Conservation (phyloP, 2,329 filamentous ascomycete genomes). For the Penicillium sp. region DNA sequence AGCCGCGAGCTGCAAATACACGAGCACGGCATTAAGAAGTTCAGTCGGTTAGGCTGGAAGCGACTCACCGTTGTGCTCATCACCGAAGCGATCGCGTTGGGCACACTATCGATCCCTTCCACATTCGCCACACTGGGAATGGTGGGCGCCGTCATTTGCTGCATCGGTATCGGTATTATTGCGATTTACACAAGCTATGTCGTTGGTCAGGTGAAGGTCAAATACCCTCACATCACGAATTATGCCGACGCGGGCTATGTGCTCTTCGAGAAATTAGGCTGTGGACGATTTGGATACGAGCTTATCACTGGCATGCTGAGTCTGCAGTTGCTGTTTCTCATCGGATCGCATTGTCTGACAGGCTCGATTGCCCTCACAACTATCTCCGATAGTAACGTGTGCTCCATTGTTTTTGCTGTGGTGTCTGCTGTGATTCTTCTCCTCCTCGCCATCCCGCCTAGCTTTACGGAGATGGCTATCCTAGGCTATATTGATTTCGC, state of each 20-base stretch:
- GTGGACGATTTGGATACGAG: conserved; percentile 1
- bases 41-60: background rate
- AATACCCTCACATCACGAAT: background rate
- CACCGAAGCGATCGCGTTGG: background rate
- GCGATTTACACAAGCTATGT: conserved; percentile 1
- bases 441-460: background rate
- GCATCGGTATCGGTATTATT: background rate
- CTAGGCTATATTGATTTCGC: background rate
- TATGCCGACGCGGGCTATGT: background rate
- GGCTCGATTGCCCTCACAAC: background rate
- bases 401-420: background rate
- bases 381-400: background rate
- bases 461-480: background rate
- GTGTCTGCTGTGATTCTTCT: background rate
- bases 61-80: background rate
- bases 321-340: background rate
- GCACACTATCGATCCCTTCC: background rate
- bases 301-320: background rate
- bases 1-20: background rate
- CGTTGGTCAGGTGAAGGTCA: background rate
- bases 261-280: background rate
- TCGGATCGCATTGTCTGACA: background rate
- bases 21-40: background rate
- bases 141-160: background rate
- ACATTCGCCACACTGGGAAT: background rate